Evolutionary conservation across 148 eudicot genomes (phyloP), one percentile per base, ranked within the genome.

Genomic region (Silene latifolia): DNA sequence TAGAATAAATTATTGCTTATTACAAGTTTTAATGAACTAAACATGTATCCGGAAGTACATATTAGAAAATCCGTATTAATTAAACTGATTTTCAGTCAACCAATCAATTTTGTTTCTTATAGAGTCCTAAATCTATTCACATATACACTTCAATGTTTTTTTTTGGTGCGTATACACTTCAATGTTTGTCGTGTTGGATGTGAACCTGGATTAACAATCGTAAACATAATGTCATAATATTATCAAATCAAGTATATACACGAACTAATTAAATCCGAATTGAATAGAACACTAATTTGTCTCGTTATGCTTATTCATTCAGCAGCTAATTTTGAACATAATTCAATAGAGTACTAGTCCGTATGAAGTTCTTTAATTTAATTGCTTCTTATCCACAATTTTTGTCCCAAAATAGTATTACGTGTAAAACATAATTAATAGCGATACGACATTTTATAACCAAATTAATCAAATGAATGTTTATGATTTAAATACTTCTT

Each of bases 281-380:
- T 46, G 51, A 46, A 6, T 71, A 65, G 79, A 75, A 75, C 61
- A 65, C 83, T 76, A 76, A 72, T 71, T 80, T 80, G 79, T 76
- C 83, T 71, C 61, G 6, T 72, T 17, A 57, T 76, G 72, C 75
- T 42, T 18, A 24, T 25, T 12, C 24, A 18, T 67, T 8, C 25
- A 76, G 83, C 79, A 53, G 73, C 83, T 71, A 71, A 76, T 72
- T n/a, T 80, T 80, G 76, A 80, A 71, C 48, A 44, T 48, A 8
- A 72, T 57, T 64, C 46, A 70, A 69, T 23, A n/a, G 19, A 48
- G 13, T 9, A 48, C 53, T 48, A 48, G 0, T 48, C 35, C 35
- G 35, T 32, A 32, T 32, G 4, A 32, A 10, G 13, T 48, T 3
- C 53, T 48, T 48, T 8, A 29, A 18, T 47, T 47, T 61, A 10